A percentile compares a stretch with the other conserved stretches of the same genome.
Evolutionary conservation across 306 rosid genomes (phyloP).

Genomic region (Rosa persica): DNA sequence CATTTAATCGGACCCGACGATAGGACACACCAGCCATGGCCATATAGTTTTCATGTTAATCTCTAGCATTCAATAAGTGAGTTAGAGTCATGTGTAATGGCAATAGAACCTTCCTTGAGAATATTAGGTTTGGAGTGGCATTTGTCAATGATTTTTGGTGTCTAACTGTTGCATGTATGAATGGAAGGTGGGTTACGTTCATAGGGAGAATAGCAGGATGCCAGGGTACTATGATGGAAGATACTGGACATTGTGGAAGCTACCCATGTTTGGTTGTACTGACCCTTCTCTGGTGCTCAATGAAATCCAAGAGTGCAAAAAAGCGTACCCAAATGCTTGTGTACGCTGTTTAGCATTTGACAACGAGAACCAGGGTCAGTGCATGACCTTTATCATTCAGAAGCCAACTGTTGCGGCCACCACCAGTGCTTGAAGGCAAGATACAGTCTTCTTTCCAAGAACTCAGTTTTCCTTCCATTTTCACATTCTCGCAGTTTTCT

Average conservation of each 20-base stretch:
- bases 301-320: conserved; percentile 65
- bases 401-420: conserved; percentile 34
- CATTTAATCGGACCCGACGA: background rate
- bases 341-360: conserved; percentile 75
- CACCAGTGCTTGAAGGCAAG: background rate
- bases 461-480: background rate
- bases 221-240: conserved; percentile 91
- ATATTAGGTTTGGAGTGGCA: background rate
- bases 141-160: background rate
- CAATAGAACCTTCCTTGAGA: no score
- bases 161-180: background rate
- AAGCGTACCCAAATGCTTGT: conserved; percentile 57
- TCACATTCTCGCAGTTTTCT: background rate
- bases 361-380: conserved; percentile 57
- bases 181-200: conserved; percentile 50
- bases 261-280: conserved; percentile 72
- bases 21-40: background rate
- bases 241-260: conserved; percentile 86
- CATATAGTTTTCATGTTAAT: background rate
- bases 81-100: background rate
- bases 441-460: background rate
- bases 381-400: conserved; percentile 71
- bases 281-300: conserved; percentile 59
- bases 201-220: conserved; percentile 55
- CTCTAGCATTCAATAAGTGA: background rate